Conservation (phyloP, 2,329 filamentous ascomycete genomes). For the Akanthomyces muscarius region DNA sequence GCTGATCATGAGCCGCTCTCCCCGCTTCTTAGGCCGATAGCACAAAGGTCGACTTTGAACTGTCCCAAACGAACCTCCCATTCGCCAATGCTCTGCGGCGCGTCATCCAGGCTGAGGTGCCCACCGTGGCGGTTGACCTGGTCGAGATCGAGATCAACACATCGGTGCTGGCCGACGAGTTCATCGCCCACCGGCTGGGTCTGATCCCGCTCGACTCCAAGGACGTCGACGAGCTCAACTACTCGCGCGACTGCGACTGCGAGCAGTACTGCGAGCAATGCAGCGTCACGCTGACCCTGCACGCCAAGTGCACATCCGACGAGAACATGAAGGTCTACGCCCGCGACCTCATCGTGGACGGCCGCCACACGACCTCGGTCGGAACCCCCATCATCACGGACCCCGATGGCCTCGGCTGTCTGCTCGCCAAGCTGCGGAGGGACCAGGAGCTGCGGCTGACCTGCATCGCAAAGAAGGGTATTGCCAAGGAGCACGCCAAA, state of each 20-base stretch:
- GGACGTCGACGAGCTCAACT: constrained; percentile 76
- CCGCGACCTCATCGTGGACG: constrained; percentile 73
- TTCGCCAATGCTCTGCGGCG: constrained; percentile 92
- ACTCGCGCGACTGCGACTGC: constrained; percentile 93
- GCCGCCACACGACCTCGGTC: constrained; percentile 67
- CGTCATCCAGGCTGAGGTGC: constrained; percentile 88
- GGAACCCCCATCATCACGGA: constrained; percentile 83
- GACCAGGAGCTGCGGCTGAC: constrained; percentile 87
- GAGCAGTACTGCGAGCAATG: constrained; percentile 92
- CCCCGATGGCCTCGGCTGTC: constrained; percentile 71
- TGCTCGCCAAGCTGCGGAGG: constrained; percentile 86
- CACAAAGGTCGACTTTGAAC: constrained; percentile 84
- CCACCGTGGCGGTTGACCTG: constrained; percentile 89
- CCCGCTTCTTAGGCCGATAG: constrained; percentile 61
- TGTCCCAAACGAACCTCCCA: constrained; percentile 82
- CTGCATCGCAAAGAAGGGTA: constrained; percentile 96
- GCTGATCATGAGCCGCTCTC: constrained; percentile 17
- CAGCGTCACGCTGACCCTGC: constrained; percentile 76
- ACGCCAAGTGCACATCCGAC: constrained; percentile 80
- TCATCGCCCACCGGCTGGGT: constrained; percentile 87
- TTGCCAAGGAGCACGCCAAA: constrained; percentile 97
- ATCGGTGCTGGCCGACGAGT: constrained; percentile 94
- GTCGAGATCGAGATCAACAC: constrained; percentile 92
- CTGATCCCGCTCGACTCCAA: constrained; percentile 84
- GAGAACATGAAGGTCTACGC: constrained; percentile 94